phyloP scores from a whole-genome alignment of 2,329 filamentous ascomycete species.

The Coniella lustricola region DNA sequence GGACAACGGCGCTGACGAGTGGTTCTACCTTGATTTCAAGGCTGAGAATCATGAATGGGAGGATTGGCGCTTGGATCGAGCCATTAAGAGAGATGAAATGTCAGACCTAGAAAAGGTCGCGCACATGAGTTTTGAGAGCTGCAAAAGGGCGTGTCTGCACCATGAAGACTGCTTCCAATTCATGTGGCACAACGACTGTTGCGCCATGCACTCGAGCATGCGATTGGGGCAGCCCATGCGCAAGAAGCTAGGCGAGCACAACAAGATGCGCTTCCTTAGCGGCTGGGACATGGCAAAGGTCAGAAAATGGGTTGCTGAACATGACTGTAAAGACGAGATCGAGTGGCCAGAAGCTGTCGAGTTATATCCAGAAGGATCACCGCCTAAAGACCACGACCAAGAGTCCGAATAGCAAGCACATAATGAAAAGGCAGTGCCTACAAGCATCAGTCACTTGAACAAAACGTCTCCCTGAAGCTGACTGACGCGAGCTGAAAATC shows the following conservation, averaged over 20 bases:
- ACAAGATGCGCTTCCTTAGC: conserved; percentile 28
- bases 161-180: conserved; percentile 34
- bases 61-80: conserved; percentile 25
- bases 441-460: no score
- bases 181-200: conserved; percentile 32
- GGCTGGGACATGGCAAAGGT: conserved; percentile 38
- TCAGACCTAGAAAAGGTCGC: conserved; percentile 33
- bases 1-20: conserved; percentile 45
- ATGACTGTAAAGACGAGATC: conserved; percentile 27
- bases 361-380: neutral
- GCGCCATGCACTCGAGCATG: conserved; percentile 29
- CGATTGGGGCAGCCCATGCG: conserved; percentile 31
- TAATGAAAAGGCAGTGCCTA: no score
- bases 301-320: conserved; percentile 30
- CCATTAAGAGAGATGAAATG: conserved; percentile 27
- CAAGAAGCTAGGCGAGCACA: conserved; percentile 21
- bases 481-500: no score
- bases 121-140: conserved; percentile 35
- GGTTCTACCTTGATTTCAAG: conserved; percentile 31
- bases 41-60: conserved; percentile 23
- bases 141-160: conserved; percentile 36
- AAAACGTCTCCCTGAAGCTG: no score
- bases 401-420: no score
- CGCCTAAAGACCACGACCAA: no score
- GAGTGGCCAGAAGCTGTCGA: conserved; percentile 24